phyloP scores from a whole-genome alignment of 2,329 filamentous ascomycete genomes.

The Colletotrichum plurivorum region DNA sequence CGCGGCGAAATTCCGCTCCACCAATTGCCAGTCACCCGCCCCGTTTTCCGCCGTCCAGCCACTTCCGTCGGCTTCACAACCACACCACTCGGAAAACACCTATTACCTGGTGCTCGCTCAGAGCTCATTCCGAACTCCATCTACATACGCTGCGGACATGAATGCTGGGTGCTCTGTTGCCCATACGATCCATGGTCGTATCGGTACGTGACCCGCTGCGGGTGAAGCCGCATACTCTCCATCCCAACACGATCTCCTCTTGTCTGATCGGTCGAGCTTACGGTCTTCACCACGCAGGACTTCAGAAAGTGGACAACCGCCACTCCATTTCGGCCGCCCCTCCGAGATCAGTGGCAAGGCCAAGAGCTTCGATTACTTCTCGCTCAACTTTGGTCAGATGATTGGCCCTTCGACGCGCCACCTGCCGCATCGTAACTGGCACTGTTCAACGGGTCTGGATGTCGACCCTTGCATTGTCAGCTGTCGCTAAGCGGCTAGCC shows the following conservation, averaged over 20 bases:
- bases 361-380: neutral
- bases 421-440: constrained; percentile 29
- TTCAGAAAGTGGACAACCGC: neutral
- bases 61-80: neutral
- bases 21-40: constrained; percentile 5
- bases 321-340: constrained; percentile 13
- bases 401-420: constrained; percentile 23
- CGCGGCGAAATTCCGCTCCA: constrained; percentile 15
- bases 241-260: neutral
- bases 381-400: constrained; percentile 4
- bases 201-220: too few relatives aligned
- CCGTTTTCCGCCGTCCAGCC: neutral
- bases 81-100: neutral
- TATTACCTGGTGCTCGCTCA: neutral
- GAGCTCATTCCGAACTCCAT: neutral
- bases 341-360: constrained; percentile 32
- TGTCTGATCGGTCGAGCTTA: neutral
- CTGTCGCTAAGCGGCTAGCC: constrained; percentile 26
- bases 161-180: neutral
- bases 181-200: neutral
- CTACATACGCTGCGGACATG: neutral
- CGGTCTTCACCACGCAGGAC: neutral
- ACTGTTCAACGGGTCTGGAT: constrained; percentile 14
- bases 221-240: neutral
- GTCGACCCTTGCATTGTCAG: constrained; percentile 38